Evolutionary conservation across 2,329 filamentous ascomycete species (phyloP), one percentile per base, ranked within the genome.

Genomic region (Arthrinium phaeospermum): DNA sequence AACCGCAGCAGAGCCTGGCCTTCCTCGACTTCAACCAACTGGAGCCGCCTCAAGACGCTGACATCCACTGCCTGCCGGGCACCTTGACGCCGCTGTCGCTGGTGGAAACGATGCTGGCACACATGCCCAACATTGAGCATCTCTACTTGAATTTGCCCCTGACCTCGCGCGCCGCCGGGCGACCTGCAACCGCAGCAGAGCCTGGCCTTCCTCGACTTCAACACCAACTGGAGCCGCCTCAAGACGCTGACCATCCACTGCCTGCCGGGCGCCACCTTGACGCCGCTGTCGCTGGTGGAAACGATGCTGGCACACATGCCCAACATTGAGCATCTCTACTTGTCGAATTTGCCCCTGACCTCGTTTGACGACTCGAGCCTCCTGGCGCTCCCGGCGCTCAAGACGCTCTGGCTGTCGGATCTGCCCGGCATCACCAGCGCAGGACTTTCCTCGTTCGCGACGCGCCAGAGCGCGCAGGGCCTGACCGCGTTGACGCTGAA

Each of bases 171-270:
- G n/a, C n/a, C n/a, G n/a, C n/a, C n/a, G n/a, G n/a, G n/a, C n/a
- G n/a, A n/a, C n/a, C n/a, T n/a, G n/a, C n/a, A n/a, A n/a, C n/a
- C n/a, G n/a, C n/a, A n/a, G 64, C 83, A 86, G 74, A 83, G 81
- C 64, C 75, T 82, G 5, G 81, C 84, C 1, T 89, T 90, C 74
- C 79, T 88, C 47, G 82, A 85, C 13, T 82, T 86, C 67, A 89
- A 92, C 78, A 78, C 82, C 45, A 84, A 86, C 74, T 92, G 90
- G 91, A 78, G 81, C 14, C 80, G 85, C n/a, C 82, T 92, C 4
- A 83, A 85, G 47, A 89, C 85, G 0, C 79, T 92, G 27, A 86
- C 89, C 2, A 84, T 92, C 49, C 88, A 92, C 77, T 91, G 89
- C 75, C 82, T 86, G 12, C 86, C 88, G 0, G 89, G 88, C 1